Percentiles rank a stretch among this genome's conserved stretches.
Conservation (phyloP, 352 stramenopile species). For the Globisporangium spiculum region DNA sequence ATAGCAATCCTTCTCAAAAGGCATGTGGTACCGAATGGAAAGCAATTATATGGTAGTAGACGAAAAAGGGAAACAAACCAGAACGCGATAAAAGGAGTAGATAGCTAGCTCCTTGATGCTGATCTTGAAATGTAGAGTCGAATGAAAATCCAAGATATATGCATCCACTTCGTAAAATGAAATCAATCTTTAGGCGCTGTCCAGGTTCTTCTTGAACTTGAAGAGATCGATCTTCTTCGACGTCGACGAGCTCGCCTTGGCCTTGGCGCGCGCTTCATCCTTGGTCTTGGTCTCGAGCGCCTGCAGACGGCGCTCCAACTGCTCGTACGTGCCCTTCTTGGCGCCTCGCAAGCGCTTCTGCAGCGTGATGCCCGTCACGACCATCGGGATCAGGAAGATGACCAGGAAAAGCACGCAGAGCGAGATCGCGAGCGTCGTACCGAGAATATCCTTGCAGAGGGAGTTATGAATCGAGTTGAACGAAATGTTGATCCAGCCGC, state of each 20-base stretch:
- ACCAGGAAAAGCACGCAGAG: slow-evolving; percentile 75
- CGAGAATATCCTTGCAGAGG: slow-evolving; percentile 72
- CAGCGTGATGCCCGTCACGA: slow-evolving; percentile 63
- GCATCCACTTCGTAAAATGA: neutral
- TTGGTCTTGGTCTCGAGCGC: slow-evolving; percentile 63
- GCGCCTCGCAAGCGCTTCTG: slow-evolving; percentile 76
- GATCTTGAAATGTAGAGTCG: neutral
- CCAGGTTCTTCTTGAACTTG: slow-evolving; percentile 44
- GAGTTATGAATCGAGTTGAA: slow-evolving; percentile 76
- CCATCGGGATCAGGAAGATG: slow-evolving; percentile 73
- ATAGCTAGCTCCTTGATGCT: neutral
- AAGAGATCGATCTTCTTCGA: slow-evolving; percentile 40
- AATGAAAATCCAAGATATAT: neutral
- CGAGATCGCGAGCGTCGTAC: slow-evolving; percentile 74
- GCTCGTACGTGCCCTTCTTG: slow-evolving; percentile 79
- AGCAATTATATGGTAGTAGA: no score
- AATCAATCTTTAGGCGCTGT: slow-evolving; percentile 13
- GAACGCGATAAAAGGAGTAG: neutral
- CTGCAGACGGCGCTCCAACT: slow-evolving; percentile 67
- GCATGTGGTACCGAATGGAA: no score
- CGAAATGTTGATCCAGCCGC: slow-evolving; percentile 77
- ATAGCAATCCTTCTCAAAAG: no score
- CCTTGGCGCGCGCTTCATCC: slow-evolving; percentile 29
- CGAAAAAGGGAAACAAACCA: neutral
- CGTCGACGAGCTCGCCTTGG: slow-evolving; percentile 9